Base-by-base conservation (phyloP, 495 filamentous ascomycete species). In the Pyronema domesticum region DNA sequence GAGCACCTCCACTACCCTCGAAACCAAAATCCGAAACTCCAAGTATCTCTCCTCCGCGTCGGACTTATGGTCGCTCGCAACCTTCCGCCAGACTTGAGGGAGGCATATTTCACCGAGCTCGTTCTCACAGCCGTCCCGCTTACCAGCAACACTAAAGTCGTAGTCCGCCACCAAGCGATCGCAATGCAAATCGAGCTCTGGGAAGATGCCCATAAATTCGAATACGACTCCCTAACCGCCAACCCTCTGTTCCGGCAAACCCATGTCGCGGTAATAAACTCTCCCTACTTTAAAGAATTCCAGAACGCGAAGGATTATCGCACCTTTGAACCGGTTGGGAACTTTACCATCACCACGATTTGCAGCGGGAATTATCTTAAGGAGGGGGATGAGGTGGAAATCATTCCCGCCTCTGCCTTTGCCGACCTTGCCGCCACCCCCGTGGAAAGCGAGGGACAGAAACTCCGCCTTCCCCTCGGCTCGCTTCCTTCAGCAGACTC, bases 21-120 rank as follows among this genome's bases (percentile, higher is more conserved):
- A 37, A 55, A 63, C 65, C 47, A 61, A 59, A 70, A 68, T 42
- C 71, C 72, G 7, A 69, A 67, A 46, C 64, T 66, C 15, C 58
- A 71, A 19, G 66, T 67, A 9, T 68, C 69, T 4, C 33, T 72
- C 3, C 65, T 75, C 13, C 71, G 68, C 34, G 57, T 74, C 1
- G 67, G 63, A 2, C 61, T 70, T 6, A 68, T 69, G 55, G 49
- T 65, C 18, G 67, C 66, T 23, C 50, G 57, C 17, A 54, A 57
- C 6, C 50, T 64, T 17, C 30, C 56, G 44, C 30, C 15, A 11
- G 34, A 49, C 36, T 14, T 57, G 14, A 53, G 43, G 14, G 57
- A 63, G 43, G 55, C 51, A 55, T 55, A 58, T 52, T 60, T 58
- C 30, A 63, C 54, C 9, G 57, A 59, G 59, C 44, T 63, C 3